Percentiles rank a stretch among this genome's conserved stretches.
phyloP scores from a whole-genome alignment of 768 basidiomycete genomes.

The Obba rivulosa region DNA sequence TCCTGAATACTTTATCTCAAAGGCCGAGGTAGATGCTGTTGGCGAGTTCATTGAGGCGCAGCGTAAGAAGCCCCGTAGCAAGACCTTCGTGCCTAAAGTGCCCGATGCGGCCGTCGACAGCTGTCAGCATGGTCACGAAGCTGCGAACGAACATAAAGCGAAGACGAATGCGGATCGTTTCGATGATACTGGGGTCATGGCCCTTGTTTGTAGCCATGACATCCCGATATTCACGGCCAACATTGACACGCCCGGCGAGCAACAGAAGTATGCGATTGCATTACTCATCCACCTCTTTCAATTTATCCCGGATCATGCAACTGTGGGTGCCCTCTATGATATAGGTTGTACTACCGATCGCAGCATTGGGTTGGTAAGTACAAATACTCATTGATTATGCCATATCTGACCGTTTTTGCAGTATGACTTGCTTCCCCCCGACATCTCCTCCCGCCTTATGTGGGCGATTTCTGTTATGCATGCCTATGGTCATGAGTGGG shows the following conservation, averaged over 20 bases:
- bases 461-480: too few species aligned
- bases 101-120: slow-evolving; percentile 28
- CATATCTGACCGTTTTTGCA: too few species aligned
- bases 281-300: slow-evolving; percentile 26
- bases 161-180: slow-evolving; percentile 23
- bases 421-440: too few species aligned
- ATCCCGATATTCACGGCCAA: slow-evolving; percentile 33
- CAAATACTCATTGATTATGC: background rate
- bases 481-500: too few species aligned
- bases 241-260: slow-evolving; percentile 33
- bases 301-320: slow-evolving; percentile 24
- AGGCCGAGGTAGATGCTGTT: background rate
- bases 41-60: background rate
- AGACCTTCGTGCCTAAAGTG: background rate
- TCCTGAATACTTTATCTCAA: slow-evolving; percentile 2
- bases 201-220: slow-evolving; percentile 33
- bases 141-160: slow-evolving; percentile 28
- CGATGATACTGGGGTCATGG: slow-evolving; percentile 33
- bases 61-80: background rate
- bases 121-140: slow-evolving; percentile 28
- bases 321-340: slow-evolving; percentile 24
- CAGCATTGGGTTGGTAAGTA: slow-evolving; percentile 15
- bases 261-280: slow-evolving; percentile 33
- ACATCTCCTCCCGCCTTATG: too few species aligned
- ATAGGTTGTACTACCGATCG: slow-evolving; percentile 33